These are phyloP conservation scores for Boletus speciosus DNA, from an alignment of 768 basidiomycete genomes.

Conservation along the genomic window DNA sequence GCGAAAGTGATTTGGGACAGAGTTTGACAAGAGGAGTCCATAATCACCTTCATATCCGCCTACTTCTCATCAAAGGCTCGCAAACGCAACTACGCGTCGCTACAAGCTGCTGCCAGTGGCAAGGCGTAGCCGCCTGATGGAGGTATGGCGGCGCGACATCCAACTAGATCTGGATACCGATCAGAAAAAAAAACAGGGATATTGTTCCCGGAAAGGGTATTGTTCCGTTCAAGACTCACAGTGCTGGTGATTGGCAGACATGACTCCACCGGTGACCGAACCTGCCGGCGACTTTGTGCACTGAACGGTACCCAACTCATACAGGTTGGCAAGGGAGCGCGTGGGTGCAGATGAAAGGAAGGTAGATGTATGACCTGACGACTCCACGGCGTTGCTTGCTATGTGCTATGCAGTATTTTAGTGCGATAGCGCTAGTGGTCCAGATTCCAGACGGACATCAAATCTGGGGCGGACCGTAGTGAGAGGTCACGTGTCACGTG, in stretches of 20 bases:
- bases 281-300: conserved; percentile 1
- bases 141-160: not conserved
- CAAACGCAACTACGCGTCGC: not conserved
- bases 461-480: not conserved
- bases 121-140: not conserved
- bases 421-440: not conserved
- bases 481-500: conserved; percentile 22
- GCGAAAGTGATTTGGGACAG: not conserved
- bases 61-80: not conserved
- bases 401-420: not conserved
- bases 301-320: not conserved
- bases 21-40: not conserved
- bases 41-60: not conserved
- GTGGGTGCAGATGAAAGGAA: not conserved
- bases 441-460: not conserved
- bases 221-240: not conserved
- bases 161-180: not conserved
- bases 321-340: not conserved
- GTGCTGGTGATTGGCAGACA: conserved; percentile 1
- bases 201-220: not conserved
- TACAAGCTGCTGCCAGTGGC: not conserved
- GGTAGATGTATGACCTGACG: not conserved
- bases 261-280: not conserved
- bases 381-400: too few relatives aligned
- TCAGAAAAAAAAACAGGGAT: not conserved